A percentile compares a stretch with the other conserved stretches of the same genome.
These are phyloP conservation scores for Ziziphus jujuba DNA, from an alignment of 306 rosid genomes.

Conservation along the genomic window DNA sequence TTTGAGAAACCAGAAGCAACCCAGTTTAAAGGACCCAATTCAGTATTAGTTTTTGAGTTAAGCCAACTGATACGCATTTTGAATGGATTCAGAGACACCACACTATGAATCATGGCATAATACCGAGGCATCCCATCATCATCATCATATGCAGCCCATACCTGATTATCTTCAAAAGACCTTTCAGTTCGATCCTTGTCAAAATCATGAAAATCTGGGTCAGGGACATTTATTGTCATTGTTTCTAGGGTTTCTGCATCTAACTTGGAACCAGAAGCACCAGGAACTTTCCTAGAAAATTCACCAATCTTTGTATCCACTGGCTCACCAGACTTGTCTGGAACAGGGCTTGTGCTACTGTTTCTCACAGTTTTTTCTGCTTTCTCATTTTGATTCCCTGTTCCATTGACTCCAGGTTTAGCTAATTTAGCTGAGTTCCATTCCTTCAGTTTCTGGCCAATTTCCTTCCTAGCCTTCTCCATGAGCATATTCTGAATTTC, in stretches of 20 bases:
- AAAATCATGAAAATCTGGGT: conserved; percentile 85
- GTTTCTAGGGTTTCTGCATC: conserved; percentile 23
- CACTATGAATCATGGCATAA: conserved; percentile 64
- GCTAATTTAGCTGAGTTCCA: conserved; percentile 22
- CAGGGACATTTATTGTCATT: conserved; percentile 62
- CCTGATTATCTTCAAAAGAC: conserved; percentile 63
- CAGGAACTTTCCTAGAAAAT: conserved; percentile 11
- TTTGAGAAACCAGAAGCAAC: conserved; percentile 66
- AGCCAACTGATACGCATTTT: conserved; percentile 72
- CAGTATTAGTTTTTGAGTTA: conserved; percentile 55
- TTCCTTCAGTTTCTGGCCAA: conserved; percentile 45
- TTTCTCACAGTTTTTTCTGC: conserved; percentile 22
- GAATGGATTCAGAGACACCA: conserved; percentile 65
- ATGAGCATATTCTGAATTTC: conserved; percentile 47
- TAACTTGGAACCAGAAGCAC: conserved; percentile 15
- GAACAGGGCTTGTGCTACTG: neutral
- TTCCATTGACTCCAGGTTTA: conserved; percentile 21
- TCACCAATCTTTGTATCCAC: conserved; percentile 24
- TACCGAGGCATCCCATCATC: conserved; percentile 90
- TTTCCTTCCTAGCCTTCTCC: conserved; percentile 68
- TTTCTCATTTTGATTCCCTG: conserved; percentile 24
- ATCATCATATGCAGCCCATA: conserved; percentile 78
- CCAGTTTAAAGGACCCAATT: conserved; percentile 62
- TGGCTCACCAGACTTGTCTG: conserved; percentile 1
- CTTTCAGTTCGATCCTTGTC: conserved; percentile 70